A percentile compares a stretch with the other conserved stretches of the same genome.
These are phyloP conservation scores for Mycena sanguinolenta DNA, from an alignment of 768 basidiomycete species.

Conservation along the genomic window DNA sequence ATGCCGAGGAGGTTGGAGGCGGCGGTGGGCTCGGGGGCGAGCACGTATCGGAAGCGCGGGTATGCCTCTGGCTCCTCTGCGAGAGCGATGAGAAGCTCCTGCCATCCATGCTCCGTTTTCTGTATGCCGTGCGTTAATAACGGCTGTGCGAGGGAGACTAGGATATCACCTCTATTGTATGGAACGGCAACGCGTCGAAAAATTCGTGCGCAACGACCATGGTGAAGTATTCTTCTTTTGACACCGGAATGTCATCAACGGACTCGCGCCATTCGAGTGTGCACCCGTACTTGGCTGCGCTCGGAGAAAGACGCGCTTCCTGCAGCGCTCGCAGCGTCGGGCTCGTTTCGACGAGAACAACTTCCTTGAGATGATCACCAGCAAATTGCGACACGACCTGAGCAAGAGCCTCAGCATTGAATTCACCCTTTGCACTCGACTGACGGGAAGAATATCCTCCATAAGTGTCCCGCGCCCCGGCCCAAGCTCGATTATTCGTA, in stretches of 20 bases:
- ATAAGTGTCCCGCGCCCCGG: slow-evolving; percentile 95
- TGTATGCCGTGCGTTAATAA: slow-evolving; percentile 45
- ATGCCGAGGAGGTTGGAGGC: slow-evolving; percentile 68
- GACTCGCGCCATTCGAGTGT: slow-evolving; percentile 79
- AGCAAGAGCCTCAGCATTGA: background rate
- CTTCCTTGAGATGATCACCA: slow-evolving; percentile 54
- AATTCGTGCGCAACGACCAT: slow-evolving; percentile 96
- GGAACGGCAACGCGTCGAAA: slow-evolving; percentile 96
- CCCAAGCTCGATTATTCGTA: slow-evolving; percentile 91
- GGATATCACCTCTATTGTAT: slow-evolving; percentile 79
- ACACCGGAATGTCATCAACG: slow-evolving; percentile 73
- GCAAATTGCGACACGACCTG: slow-evolving; percentile 61
- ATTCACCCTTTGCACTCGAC: background rate
- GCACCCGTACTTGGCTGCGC: slow-evolving; percentile 49
- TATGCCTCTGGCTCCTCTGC: slow-evolving; percentile 25
- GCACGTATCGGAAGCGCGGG: slow-evolving; percentile 71
- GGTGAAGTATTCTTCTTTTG: slow-evolving; percentile 69
- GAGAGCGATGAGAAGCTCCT: slow-evolving; percentile 84
- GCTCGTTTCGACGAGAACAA: slow-evolving; percentile 90
- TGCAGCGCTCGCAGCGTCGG: slow-evolving; percentile 75
- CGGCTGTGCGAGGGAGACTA: background rate
- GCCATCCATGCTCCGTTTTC: slow-evolving; percentile 87
- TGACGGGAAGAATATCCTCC: slow-evolving; percentile 85
- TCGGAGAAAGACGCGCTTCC: slow-evolving; percentile 58
- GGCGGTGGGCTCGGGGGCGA: slow-evolving; percentile 68